Percentiles rank a stretch among this genome's conserved stretches.
Conservation (phyloP, 257 asterid genomes). For the Perilla frutescens region DNA sequence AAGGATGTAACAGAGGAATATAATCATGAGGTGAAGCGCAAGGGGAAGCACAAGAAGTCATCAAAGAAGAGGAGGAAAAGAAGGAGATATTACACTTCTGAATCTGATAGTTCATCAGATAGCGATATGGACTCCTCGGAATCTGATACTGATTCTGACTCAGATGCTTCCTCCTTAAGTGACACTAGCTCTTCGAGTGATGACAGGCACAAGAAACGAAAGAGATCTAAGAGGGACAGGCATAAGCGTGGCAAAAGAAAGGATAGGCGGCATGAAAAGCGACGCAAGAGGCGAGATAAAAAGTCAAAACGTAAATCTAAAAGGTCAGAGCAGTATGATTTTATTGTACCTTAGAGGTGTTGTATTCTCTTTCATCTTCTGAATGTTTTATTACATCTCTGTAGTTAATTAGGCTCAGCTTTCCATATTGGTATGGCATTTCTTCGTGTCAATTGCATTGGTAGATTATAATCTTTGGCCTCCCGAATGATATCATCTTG, state of each 20-base stretch:
- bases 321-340: slow-evolving; percentile 52
- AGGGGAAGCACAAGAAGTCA: slow-evolving; percentile 83
- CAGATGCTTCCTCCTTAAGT: slow-evolving; percentile 68
- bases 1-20: slow-evolving; percentile 53
- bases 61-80: slow-evolving; percentile 75
- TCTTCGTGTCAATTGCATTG: background rate
- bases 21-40: slow-evolving; percentile 55
- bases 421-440: slow-evolving; percentile 17
- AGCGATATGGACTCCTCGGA: slow-evolving; percentile 78
- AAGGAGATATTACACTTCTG: slow-evolving; percentile 79
- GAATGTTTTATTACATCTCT: background rate
- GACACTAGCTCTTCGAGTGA: slow-evolving; percentile 82
- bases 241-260: slow-evolving; percentile 71
- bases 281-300: slow-evolving; percentile 80
- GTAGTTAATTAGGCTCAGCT: background rate
- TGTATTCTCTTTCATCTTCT: background rate
- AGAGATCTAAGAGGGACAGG: slow-evolving; percentile 80
- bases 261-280: slow-evolving; percentile 76
- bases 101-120: slow-evolving; percentile 83
- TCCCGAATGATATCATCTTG: slow-evolving; percentile 6
- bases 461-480: background rate
- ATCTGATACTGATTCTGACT: slow-evolving; percentile 82
- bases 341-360: background rate
- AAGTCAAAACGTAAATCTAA: slow-evolving; percentile 75
- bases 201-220: slow-evolving; percentile 80